phyloP scores from a whole-genome alignment of 2,329 filamentous ascomycete species.

The Curvularia sp. region DNA sequence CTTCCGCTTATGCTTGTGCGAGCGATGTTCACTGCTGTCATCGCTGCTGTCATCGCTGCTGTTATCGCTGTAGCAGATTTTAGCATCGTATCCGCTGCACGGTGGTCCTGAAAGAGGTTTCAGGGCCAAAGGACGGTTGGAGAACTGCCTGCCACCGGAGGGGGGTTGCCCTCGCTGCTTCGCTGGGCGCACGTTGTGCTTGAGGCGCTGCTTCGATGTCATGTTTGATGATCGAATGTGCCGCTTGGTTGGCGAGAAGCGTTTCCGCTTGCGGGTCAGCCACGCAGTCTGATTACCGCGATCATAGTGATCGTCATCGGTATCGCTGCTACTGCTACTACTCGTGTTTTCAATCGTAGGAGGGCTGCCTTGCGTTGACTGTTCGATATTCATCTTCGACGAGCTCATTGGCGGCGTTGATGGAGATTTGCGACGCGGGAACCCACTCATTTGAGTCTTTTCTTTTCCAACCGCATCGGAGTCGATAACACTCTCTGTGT shows the following conservation, averaged over 20 bases:
- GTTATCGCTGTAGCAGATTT: conserved; percentile 10
- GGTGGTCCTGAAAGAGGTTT: conserved; percentile 4
- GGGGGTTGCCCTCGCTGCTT: conserved; percentile 1
- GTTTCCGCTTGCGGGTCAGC: conserved; percentile 18
- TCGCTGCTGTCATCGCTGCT: conserved; percentile 10
- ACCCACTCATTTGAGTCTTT: conserved; percentile 15
- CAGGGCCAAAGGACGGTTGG: background rate
- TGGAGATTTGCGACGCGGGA: conserved; percentile 6
- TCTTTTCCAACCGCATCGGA: background rate
- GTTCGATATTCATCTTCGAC: conserved; percentile 16
- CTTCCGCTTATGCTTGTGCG: conserved; percentile 6
- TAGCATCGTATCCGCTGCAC: conserved; percentile 2
- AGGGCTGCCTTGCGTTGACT: conserved; percentile 15
- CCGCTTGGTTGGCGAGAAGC: conserved; percentile 6
- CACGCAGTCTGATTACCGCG: conserved; percentile 11
- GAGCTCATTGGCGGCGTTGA: conserved; percentile 16
- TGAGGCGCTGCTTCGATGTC: too few species aligned
- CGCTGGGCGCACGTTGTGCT: background rate
- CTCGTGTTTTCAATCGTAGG: conserved; percentile 13
- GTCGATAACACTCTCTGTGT: conserved; percentile 3
- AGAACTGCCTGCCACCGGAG: background rate
- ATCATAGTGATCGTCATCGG: conserved; percentile 8
- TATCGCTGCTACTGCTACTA: conserved; percentile 16
- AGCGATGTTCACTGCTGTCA: background rate
- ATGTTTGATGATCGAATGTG: background rate